Evolutionary conservation across 2,329 filamentous ascomycete genomes (phyloP).

Genomic region (Cladosporium phlei): DNA sequence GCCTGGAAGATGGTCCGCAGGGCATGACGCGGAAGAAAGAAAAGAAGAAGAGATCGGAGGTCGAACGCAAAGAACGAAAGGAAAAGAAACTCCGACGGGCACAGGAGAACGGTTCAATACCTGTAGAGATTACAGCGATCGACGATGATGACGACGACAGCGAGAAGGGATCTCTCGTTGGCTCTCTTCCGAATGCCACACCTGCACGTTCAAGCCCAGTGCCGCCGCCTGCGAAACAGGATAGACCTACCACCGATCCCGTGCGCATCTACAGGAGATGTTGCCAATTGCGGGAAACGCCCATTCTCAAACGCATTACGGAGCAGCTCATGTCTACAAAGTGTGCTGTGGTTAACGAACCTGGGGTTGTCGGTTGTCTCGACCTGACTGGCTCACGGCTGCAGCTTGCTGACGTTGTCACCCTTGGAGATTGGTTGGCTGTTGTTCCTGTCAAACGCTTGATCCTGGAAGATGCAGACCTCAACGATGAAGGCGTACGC

Average conservation of each 20-base stretch:
- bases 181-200: constrained; percentile 1
- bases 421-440: constrained; percentile 87
- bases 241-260: constrained; percentile 80
- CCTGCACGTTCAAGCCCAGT: constrained; percentile 26
- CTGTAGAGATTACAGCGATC: constrained; percentile 74
- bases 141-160: constrained; percentile 57
- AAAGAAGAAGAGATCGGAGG: constrained; percentile 92
- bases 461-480: constrained; percentile 77
- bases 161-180: constrained; percentile 9
- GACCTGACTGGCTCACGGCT: constrained; percentile 82
- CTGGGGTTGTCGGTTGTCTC: constrained; percentile 74
- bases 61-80: constrained; percentile 85
- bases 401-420: constrained; percentile 76
- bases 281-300: constrained; percentile 88
- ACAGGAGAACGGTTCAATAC: constrained; percentile 80
- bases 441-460: constrained; percentile 87
- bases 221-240: constrained; percentile 49
- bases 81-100: constrained; percentile 81
- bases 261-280: constrained; percentile 89
- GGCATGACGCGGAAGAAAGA: constrained; percentile 70
- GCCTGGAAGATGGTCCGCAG: constrained; percentile 22
- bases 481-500: constrained; percentile 81
- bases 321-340: constrained; percentile 73
- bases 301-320: constrained; percentile 84
- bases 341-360: constrained; percentile 58